A percentile compares a stretch with the other conserved stretches of the same genome.
phyloP scores from a whole-genome alignment of 306 rosid genomes.

The Notholithocarpus densiflorus region DNA sequence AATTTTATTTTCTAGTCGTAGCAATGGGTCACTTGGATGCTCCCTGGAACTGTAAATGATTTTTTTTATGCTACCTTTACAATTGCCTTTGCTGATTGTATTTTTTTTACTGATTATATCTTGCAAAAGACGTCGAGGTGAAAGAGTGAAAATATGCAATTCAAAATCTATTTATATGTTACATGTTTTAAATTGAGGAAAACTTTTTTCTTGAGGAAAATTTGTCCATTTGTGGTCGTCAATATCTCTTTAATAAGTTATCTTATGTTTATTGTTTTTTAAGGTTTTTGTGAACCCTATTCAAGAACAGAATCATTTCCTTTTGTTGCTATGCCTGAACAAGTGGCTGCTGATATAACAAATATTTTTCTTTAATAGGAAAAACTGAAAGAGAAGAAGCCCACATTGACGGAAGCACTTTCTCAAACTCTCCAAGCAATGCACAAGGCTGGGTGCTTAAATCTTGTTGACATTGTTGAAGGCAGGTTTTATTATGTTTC shows the following conservation, averaged over 20 bases:
- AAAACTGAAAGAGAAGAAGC: slow-evolving; percentile 97
- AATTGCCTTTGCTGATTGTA: background rate
- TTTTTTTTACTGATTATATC: background rate
- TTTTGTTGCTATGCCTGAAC: background rate
- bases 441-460: slow-evolving; percentile 88
- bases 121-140: background rate
- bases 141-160: background rate
- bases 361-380: slow-evolving; percentile 50
- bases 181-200: background rate
- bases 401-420: slow-evolving; percentile 65
- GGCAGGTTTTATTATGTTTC: slow-evolving; percentile 49
- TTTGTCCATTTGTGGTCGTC: background rate
- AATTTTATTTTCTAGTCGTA: background rate
- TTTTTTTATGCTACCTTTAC: background rate
- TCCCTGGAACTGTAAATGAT: background rate
- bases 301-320: background rate
- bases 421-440: slow-evolving; percentile 89
- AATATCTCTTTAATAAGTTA: background rate
- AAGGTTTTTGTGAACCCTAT: background rate
- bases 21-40: background rate
- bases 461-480: slow-evolving; percentile 78
- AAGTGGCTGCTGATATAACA: slow-evolving; percentile 15
- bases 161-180: background rate
- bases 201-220: background rate
- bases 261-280: background rate